Conservation (phyloP, 352 stramenopile genomes). For the Phytophthora europaea region DNA sequence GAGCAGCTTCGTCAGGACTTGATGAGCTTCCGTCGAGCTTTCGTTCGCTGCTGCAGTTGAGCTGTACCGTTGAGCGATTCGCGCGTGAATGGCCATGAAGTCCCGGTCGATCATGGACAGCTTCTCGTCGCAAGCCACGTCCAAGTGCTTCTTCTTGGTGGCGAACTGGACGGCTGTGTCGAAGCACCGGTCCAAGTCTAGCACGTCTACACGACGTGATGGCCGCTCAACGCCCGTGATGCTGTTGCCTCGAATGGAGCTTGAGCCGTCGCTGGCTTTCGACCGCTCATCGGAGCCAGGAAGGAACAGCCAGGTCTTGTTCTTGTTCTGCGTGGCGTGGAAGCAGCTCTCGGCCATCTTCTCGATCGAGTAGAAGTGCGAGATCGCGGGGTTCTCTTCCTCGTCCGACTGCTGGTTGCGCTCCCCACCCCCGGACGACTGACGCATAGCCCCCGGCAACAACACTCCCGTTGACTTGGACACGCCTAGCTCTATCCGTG, state of each 20-base stretch:
- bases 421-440: background rate
- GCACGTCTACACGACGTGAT: constrained; percentile 67
- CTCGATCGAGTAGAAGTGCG: constrained; percentile 86
- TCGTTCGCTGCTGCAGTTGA: constrained; percentile 3
- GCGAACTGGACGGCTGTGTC: constrained; percentile 74
- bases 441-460: constrained; percentile 6
- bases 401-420: constrained; percentile 40
- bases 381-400: constrained; percentile 47
- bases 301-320: constrained; percentile 82
- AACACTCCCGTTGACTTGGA: constrained; percentile 38
- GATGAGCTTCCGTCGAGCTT: constrained; percentile 26
- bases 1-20: constrained; percentile 66
- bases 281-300: constrained; percentile 69
- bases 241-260: constrained; percentile 42
- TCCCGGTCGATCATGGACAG: constrained; percentile 75
- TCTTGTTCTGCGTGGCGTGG: constrained; percentile 73
- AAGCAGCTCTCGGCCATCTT: constrained; percentile 77
- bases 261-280: constrained; percentile 55
- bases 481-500: constrained; percentile 42
- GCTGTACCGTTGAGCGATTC: constrained; percentile 47
- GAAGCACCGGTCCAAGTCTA: constrained; percentile 80
- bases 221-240: constrained; percentile 72
- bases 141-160: constrained; percentile 54
- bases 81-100: constrained; percentile 66
- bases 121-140: constrained; percentile 55